phyloP scores from a whole-genome alignment of 345 rosid genomes.

The Boechera retrofracta region DNA sequence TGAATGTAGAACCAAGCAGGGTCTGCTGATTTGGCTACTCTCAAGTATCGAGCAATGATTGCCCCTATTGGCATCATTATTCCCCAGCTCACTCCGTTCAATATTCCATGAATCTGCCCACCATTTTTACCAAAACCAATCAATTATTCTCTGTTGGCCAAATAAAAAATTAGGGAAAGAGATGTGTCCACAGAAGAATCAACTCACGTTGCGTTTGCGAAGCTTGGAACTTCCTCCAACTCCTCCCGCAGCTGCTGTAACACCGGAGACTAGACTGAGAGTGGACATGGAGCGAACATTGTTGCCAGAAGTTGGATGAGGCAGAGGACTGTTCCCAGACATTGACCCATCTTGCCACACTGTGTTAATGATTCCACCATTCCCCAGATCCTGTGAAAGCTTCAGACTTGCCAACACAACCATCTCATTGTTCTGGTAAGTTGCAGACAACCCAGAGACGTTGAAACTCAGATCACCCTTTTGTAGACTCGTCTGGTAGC shows the following conservation, averaged over 20 bases:
- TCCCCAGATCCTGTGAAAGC: conserved; percentile 43
- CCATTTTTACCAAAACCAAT: conserved; percentile 21
- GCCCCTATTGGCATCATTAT: conserved; percentile 82
- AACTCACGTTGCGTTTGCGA: conserved; percentile 69
- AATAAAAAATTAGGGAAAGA: conserved; percentile 47
- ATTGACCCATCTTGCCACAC: conserved; percentile 85
- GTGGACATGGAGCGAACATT: conserved; percentile 63
- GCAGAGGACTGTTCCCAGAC: conserved; percentile 47
- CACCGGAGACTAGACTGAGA: conserved; percentile 61
- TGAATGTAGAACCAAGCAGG: conserved; percentile 95
- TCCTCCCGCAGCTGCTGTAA: conserved; percentile 47
- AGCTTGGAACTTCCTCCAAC: conserved; percentile 51
- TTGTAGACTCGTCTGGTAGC: conserved; percentile 56
- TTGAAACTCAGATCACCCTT: conserved; percentile 69
- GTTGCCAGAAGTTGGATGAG: conserved; percentile 56
- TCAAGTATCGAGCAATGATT: conserved; percentile 77
- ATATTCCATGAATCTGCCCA: conserved; percentile 80
- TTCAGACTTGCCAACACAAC: conserved; percentile 68
- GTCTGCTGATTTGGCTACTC: conserved; percentile 71
- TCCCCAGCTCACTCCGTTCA: conserved; percentile 90
- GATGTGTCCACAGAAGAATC: conserved; percentile 47
- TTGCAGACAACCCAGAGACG: conserved; percentile 65
- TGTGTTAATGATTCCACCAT: conserved; percentile 54
- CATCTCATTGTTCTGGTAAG: conserved; percentile 61
- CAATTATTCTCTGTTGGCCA: conserved; percentile 30